Percentiles rank a stretch among this genome's conserved stretches.
These are phyloP conservation scores for Suillus cothurnatus DNA, from an alignment of 768 basidiomycete genomes.

Conservation along the genomic window DNA sequence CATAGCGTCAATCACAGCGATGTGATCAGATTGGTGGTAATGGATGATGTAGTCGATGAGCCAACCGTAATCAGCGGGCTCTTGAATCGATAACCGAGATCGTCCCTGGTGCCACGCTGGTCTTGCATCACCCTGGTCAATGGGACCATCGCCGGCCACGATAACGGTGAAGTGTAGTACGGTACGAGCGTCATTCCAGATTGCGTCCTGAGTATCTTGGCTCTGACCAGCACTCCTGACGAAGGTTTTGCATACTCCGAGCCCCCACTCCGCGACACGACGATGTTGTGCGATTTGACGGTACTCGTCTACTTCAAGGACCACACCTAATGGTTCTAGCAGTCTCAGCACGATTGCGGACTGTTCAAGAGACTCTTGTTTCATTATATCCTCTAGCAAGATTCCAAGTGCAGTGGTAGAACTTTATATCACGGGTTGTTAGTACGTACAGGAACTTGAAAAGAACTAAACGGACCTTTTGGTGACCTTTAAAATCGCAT, in stretches of 20 bases:
- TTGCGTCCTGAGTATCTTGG: neutral
- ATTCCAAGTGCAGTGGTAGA: neutral
- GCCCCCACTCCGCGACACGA: slow-evolving; percentile 5
- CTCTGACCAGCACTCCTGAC: neutral
- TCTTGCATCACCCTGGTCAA: neutral
- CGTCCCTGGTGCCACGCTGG: neutral
- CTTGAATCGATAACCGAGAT: neutral
- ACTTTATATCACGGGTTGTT: neutral
- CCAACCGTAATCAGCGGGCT: slow-evolving; percentile 5
- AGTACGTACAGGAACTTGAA: neutral
- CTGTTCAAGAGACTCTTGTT: neutral
- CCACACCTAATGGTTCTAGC: slow-evolving; percentile 7
- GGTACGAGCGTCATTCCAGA: slow-evolving; percentile 6
- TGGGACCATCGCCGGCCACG: neutral
- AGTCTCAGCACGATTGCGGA: slow-evolving; percentile 1
- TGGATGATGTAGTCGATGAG: slow-evolving; percentile 8
- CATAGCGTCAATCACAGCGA: slow-evolving; percentile 11
- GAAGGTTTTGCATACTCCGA: slow-evolving; percentile 4
- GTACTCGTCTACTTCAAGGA: slow-evolving; percentile 8
- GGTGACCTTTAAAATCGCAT: slow-evolving; percentile 3
- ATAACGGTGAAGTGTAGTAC: slow-evolving; percentile 10
- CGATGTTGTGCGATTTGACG: slow-evolving; percentile 6
- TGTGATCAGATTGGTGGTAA: neutral
- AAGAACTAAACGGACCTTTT: slow-evolving; percentile 8
- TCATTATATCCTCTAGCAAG: slow-evolving; percentile 6